A percentile compares a stretch with the other conserved stretches of the same genome.
These are phyloP conservation scores for Lachnellula occidentalis DNA, from an alignment of 2,329 filamentous ascomycete genomes.

Conservation along the genomic window DNA sequence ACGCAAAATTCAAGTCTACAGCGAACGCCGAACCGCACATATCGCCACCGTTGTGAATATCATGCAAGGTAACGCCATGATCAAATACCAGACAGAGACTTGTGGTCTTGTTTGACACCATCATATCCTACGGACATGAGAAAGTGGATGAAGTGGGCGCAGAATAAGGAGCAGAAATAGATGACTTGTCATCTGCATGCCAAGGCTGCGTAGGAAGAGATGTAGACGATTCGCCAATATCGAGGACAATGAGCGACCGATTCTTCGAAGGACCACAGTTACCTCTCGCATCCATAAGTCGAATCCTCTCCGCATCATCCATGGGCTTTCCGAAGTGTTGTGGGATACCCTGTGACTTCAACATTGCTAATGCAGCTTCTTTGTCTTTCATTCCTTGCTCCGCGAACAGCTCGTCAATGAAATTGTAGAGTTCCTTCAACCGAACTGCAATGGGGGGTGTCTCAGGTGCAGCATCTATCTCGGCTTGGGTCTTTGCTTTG, in stretches of 20 bases:
- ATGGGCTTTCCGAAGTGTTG: not conserved
- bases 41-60: too few relatives aligned
- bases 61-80: too few relatives aligned
- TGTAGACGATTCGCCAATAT: not conserved
- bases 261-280: not conserved
- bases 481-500: not conserved
- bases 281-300: not conserved
- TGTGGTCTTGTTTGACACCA: too few relatives aligned
- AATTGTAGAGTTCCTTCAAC: not conserved
- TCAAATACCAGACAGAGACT: too few relatives aligned
- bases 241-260: not conserved
- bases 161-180: not conserved
- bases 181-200: too few relatives aligned
- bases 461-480: not conserved
- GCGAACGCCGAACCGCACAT: too few relatives aligned
- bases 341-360: slow-evolving; percentile 1
- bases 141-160: not conserved
- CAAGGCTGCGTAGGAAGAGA: not conserved
- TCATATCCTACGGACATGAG: too few relatives aligned
- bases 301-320: not conserved
- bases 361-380: not conserved
- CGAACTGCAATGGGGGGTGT: not conserved
- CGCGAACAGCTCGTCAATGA: not conserved
- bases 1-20: too few relatives aligned
- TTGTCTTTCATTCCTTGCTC: not conserved